These are phyloP conservation scores for Theileria annulata DNA, from an alignment of 169 alveolate species.

Conservation along the genomic window DNA sequence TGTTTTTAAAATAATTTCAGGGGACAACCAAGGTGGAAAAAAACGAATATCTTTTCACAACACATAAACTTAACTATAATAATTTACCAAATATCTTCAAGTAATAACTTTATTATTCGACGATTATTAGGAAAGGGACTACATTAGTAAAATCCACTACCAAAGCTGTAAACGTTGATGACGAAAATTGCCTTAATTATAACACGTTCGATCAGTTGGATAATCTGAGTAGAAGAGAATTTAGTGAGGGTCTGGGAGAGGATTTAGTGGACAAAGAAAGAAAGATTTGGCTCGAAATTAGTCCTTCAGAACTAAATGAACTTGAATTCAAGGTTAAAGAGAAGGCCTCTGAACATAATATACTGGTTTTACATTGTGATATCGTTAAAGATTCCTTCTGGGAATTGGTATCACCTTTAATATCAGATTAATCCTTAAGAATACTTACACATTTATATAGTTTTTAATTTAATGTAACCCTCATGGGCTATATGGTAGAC, in stretches of 20 bases:
- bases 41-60: slow-evolving; percentile 86
- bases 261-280: neutral
- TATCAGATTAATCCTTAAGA: neutral
- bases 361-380: slow-evolving; percentile 56
- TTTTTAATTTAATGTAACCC: neutral
- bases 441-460: neutral
- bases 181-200: neutral
- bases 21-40: slow-evolving; percentile 85
- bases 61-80: slow-evolving; percentile 89
- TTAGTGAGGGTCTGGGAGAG: neutral
- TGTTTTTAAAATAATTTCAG: slow-evolving; percentile 41
- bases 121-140: slow-evolving; percentile 53
- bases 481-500: neutral
- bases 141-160: slow-evolving; percentile 38
- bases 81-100: slow-evolving; percentile 70
- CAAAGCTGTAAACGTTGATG: neutral
- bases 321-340: slow-evolving; percentile 23
- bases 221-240: neutral
- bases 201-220: neutral
- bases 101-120: slow-evolving; percentile 1
- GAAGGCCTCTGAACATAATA: slow-evolving; percentile 5
- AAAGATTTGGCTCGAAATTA: slow-evolving; percentile 33
- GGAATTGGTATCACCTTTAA: slow-evolving; percentile 33
- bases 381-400: slow-evolving; percentile 51
- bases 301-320: slow-evolving; percentile 9